Evolutionary conservation across 805 yeast species (phyloP), one percentile per base, ranked within the genome.

Genomic region (Wickerhamomyces alni): DNA sequence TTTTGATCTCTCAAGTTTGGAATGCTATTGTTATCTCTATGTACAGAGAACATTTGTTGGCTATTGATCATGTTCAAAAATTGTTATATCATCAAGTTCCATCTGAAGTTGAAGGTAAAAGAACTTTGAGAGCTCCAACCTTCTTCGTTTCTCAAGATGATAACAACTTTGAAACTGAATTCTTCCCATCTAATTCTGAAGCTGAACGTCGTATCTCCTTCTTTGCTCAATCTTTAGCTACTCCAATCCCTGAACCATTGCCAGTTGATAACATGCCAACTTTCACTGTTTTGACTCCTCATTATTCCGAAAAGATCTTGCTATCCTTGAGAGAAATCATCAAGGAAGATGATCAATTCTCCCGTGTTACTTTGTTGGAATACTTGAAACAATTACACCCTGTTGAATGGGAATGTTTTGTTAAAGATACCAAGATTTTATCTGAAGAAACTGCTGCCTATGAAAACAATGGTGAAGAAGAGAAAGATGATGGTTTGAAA

Each of bases 261-360:
- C 99, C 99, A 33, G 98, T 94, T 52, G 99, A 93, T 67, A 91
- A 91, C 74, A 93, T 93, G 99, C 99, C 99, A 50, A 91, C 98
- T 11, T 93, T 93, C 66, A 89, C 99, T 30, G 98, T 93, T 17
- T 72, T 91, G 65, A 84, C 91, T 51, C 98, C 99, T 57, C 99
- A 91, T 65, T 91, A 91, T 67, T 74, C 93, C 49, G 99, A 91
- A 70, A 91, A 88, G 78, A 91, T 91, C 46, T 72, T 89, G 53
- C 69, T 91, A 37, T 87, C 96, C n/a, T 71, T 93, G 57, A 83
- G 94, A 62, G 99, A 91, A 66, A 88, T 93, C 59, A 91, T 93
- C 54, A 82, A 95, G 58, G 98, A 91, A 69, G 98, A 93, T 63
- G 96, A 89, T 60, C 96, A 88, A 67, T 87, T 84, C 65, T 86